phyloP scores from a whole-genome alignment of 2,329 filamentous ascomycete species.

The Trichoderma atroviride region DNA sequence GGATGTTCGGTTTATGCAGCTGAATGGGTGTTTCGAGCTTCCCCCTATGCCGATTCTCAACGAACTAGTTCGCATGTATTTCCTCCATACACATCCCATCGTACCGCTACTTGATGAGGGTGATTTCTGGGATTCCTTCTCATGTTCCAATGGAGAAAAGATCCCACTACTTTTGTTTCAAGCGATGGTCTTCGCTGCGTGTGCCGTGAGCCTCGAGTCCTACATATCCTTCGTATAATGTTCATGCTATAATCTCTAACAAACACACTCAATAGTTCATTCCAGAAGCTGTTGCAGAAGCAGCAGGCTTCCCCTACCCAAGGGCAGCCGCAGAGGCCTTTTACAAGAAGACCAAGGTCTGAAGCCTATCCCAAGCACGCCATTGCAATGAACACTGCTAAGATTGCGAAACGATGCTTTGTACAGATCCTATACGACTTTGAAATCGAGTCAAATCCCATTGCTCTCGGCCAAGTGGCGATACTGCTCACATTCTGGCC shows the following conservation, averaged over 20 bases:
- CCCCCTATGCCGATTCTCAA: conserved; percentile 28
- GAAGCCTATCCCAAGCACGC: not conserved
- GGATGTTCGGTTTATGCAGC: conserved; percentile 27
- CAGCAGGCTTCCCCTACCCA: conserved; percentile 20
- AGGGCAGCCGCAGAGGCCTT: conserved; percentile 21
- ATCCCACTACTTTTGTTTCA: conserved; percentile 29
- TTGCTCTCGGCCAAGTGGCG: conserved; percentile 12
- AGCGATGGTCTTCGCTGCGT: conserved; percentile 30
- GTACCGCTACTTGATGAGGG: conserved; percentile 32
- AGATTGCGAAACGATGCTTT: not conserved
- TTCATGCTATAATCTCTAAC: not conserved
- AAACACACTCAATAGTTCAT: not conserved
- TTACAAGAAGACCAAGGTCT: conserved; percentile 26
- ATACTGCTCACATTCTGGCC: conserved; percentile 24
- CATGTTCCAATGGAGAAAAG: not conserved
- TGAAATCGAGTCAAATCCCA: conserved; percentile 15
- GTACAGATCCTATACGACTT: conserved; percentile 24
- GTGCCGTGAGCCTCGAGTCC: conserved; percentile 23
- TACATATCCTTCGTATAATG: not conserved
- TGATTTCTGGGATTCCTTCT: conserved; percentile 32
- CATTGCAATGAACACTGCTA: not conserved
- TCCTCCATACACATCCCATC: conserved; percentile 32
- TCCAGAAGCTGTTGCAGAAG: conserved; percentile 15
- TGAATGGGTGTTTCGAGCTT: conserved; percentile 30
- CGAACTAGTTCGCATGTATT: conserved; percentile 32